phyloP scores from a whole-genome alignment of 2,329 filamentous ascomycete species.

The Colletotrichum incanum region DNA sequence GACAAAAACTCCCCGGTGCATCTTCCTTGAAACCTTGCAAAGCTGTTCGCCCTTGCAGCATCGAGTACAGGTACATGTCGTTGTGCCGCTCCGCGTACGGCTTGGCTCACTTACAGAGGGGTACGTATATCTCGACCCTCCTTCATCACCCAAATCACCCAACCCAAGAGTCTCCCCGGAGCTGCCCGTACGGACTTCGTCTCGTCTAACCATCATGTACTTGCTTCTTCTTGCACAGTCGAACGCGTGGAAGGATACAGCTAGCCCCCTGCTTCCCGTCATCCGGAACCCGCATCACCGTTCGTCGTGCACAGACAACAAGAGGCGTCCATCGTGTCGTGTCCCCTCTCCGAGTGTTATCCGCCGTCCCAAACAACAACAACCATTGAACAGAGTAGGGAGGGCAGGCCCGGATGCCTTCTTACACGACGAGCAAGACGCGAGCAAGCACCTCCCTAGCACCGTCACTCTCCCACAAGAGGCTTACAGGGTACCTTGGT shows the following conservation, averaged over 20 bases:
- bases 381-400: neutral
- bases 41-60: neutral
- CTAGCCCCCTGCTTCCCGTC: conserved; percentile 1
- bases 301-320: conserved; percentile 17
- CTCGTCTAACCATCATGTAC: neutral
- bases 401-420: neutral
- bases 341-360: conserved; percentile 22
- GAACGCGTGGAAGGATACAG: neutral
- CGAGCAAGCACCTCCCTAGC: conserved; percentile 20
- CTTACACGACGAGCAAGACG: neutral
- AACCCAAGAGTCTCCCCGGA: neutral
- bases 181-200: neutral
- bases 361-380: conserved; percentile 16
- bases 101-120: neutral
- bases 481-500: neutral
- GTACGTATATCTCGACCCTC: neutral
- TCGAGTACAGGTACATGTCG: neutral
- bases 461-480: conserved; percentile 2
- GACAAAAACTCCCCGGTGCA: conserved; percentile 39
- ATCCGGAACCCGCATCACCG: conserved; percentile 2
- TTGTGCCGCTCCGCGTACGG: neutral
- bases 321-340: neutral
- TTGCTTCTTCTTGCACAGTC: neutral
- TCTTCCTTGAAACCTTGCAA: conserved; percentile 14
- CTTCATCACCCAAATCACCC: neutral